Conservation (phyloP, 2,329 filamentous ascomycete genomes). For the Byssoonygena ceratinophila region DNA sequence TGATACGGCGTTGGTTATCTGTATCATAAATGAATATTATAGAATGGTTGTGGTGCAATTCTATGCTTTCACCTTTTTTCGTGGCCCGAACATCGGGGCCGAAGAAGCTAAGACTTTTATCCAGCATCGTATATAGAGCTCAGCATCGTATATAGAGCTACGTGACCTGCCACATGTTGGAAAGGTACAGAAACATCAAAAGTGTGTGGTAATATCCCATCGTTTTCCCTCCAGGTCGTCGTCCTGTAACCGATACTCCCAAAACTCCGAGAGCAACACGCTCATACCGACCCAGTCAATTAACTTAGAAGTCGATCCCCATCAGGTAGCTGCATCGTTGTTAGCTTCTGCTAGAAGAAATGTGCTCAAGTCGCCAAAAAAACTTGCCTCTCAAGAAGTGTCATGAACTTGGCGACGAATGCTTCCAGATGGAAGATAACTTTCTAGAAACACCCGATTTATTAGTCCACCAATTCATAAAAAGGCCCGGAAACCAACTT, state of each 20-base stretch:
- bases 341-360: not conserved
- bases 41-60: not conserved
- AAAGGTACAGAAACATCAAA: no score
- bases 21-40: not conserved
- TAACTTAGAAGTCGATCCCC: constrained; percentile 17
- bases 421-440: constrained; percentile 97
- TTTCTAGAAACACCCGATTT: constrained; percentile 44
- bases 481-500: constrained; percentile 21
- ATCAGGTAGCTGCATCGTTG: constrained; percentile 16
- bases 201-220: not conserved
- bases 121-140: no score
- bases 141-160: not conserved
- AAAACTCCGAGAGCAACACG: not conserved
- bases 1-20: not conserved
- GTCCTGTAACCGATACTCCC: not conserved
- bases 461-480: not conserved
- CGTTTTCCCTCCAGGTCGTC: not conserved
- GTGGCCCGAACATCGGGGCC: not conserved
- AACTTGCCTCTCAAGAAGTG: constrained; percentile 78
- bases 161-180: not conserved
- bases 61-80: not conserved
- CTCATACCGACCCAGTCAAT: not conserved
- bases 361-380: not conserved
- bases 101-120: no score
- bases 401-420: constrained; percentile 98